Evolutionary conservation across 2,329 filamentous ascomycete species (phyloP).

Genomic region (Xylaria sp.): DNA sequence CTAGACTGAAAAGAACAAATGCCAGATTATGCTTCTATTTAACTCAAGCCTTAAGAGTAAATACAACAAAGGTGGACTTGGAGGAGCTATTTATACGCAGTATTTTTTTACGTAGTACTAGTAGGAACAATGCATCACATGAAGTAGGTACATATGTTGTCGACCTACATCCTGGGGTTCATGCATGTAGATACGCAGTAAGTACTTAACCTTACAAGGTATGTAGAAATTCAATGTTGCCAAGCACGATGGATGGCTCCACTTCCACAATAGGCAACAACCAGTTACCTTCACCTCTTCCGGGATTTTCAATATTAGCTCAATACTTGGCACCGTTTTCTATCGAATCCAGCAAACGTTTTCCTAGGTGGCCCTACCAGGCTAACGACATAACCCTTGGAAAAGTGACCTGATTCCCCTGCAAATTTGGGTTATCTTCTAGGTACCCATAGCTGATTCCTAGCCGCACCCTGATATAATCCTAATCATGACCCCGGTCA

Average conservation of each 20-base stretch:
- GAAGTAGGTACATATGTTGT: conserved; percentile 62
- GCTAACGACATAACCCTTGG: no score
- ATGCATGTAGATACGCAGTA: background rate
- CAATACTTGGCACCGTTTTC: no score
- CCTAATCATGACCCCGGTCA: no score
- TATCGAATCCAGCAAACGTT: no score
- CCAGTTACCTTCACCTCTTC: background rate
- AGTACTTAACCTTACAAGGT: no score
- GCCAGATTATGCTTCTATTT: background rate
- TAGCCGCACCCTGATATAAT: no score
- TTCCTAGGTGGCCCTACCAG: no score
- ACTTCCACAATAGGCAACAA: conserved; percentile 59
- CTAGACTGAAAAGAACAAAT: background rate
- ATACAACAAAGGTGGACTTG: background rate
- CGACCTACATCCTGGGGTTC: background rate
- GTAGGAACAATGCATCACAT: conserved; percentile 66
- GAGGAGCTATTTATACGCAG: background rate
- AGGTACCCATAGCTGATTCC: no score
- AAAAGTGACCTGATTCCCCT: no score
- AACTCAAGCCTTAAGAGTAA: background rate
- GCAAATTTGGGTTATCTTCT: no score
- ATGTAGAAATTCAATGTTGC: background rate
- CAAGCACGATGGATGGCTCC: conserved; percentile 62
- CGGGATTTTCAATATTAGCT: background rate
- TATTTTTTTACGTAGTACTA: background rate